These are phyloP conservation scores for Cutaneotrichosporon mucoides DNA, from an alignment of 1,284 basidiomycete genomes.

Conservation along the genomic window DNA sequence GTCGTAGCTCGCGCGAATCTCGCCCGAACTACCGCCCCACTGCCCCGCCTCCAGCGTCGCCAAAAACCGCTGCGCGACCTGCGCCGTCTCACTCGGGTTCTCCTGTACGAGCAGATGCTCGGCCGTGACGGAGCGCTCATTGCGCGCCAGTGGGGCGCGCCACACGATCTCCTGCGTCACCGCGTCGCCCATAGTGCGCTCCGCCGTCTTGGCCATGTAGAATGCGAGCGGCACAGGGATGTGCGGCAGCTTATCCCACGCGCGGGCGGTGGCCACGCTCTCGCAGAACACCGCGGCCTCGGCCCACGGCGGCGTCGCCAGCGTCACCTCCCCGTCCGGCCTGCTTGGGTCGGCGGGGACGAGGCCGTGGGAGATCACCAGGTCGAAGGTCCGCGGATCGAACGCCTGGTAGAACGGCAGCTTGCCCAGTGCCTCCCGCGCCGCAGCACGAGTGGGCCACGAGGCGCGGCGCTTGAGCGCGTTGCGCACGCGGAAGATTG, in stretches of 20 bases:
- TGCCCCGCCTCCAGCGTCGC: slow-evolving; percentile 12
- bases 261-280: slow-evolving; percentile 29
- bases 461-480: slow-evolving; percentile 14
- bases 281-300: slow-evolving; percentile 30
- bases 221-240: slow-evolving; percentile 32
- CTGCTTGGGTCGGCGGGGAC: slow-evolving; percentile 36
- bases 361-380: slow-evolving; percentile 66
- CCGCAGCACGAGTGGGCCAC: slow-evolving; percentile 3
- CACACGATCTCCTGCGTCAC: slow-evolving; percentile 28
- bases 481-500: slow-evolving; percentile 3
- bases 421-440: neutral
- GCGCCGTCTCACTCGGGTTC: slow-evolving; percentile 31
- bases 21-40: slow-evolving; percentile 3
- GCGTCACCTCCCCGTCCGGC: slow-evolving; percentile 26
- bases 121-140: slow-evolving; percentile 30
- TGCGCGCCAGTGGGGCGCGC: slow-evolving; percentile 25
- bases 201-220: slow-evolving; percentile 24
- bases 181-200: slow-evolving; percentile 24
- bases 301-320: slow-evolving; percentile 29
- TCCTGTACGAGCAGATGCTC: slow-evolving; percentile 42
- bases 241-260: slow-evolving; percentile 27
- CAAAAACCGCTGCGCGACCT: slow-evolving; percentile 30
- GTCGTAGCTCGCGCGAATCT: slow-evolving; percentile 1
- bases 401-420: slow-evolving; percentile 7
- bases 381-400: slow-evolving; percentile 28